Conservation (phyloP, 2,329 filamentous ascomycete genomes). For the Fusarium piperis region DNA sequence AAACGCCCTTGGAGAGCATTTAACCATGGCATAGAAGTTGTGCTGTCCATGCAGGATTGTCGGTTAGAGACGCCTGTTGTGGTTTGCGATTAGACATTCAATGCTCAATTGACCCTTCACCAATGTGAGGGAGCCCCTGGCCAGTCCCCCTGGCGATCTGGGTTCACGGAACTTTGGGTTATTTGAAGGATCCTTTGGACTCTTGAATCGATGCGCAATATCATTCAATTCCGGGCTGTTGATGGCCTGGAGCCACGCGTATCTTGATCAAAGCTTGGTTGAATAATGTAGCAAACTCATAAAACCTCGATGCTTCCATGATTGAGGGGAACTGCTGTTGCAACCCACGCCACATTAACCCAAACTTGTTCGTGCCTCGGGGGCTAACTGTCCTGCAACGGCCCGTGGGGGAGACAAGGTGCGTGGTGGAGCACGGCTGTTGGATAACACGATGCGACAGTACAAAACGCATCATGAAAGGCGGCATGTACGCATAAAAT, state of each 20-base stretch:
- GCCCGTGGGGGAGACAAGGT: neutral
- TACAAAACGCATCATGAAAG: neutral
- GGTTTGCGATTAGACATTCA: neutral
- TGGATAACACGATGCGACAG: neutral
- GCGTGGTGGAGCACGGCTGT: slow-evolving; percentile 1
- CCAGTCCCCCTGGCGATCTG: slow-evolving; percentile 10
- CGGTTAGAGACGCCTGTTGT: neutral
- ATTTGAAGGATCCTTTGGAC: neutral
- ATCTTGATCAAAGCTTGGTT: neutral
- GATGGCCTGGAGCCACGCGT: neutral
- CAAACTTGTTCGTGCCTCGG: neutral
- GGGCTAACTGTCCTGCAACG: neutral
- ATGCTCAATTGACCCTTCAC: neutral
- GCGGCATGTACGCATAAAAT: neutral
- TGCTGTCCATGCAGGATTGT: neutral
- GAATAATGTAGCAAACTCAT: neutral
- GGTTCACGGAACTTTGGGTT: neutral
- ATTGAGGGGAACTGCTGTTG: neutral
- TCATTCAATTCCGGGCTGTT: neutral
- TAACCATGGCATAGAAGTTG: neutral
- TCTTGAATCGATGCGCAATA: neutral
- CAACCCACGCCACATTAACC: neutral
- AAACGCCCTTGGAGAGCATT: neutral
- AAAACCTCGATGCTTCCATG: neutral
- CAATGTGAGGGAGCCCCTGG: neutral